Conservation (phyloP, 495 filamentous ascomycete genomes). For the Talaromyces ruber region DNA sequence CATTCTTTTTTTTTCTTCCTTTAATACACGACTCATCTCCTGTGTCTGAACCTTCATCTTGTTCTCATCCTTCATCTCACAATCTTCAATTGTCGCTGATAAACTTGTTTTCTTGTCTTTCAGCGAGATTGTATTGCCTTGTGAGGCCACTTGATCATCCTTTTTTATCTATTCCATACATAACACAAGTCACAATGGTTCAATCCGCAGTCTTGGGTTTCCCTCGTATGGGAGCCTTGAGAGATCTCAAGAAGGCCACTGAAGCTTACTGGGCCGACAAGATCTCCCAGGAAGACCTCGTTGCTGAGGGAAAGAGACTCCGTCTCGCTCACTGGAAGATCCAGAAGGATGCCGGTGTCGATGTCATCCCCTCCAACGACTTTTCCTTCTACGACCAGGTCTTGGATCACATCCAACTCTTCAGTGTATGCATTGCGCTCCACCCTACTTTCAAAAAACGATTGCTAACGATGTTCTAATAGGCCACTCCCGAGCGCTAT, state of each 20-base stretch:
- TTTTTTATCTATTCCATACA: background rate
- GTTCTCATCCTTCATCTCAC: background rate
- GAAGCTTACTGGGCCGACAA: constrained; percentile 97
- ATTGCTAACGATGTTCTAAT: background rate
- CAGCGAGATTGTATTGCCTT: background rate
- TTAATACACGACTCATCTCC: background rate
- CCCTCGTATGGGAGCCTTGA: constrained; percentile 92
- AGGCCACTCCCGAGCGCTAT: constrained; percentile 89
- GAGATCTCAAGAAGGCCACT: constrained; percentile 99
- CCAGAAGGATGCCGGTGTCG: constrained; percentile 94
- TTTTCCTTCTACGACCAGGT: constrained; percentile 98
- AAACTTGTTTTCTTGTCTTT: background rate
- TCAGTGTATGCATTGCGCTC: constrained; percentile 59
- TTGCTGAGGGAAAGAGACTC: constrained; percentile 91
- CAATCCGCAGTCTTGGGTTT: constrained; percentile 60
- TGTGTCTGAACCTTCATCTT: background rate
- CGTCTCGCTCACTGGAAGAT: constrained; percentile 97
- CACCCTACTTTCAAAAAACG: background rate
- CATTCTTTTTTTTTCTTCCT: background rate
- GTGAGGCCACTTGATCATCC: background rate
- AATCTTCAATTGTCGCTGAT: background rate
- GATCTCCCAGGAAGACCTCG: constrained; percentile 76
- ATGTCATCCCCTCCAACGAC: constrained; percentile 97
- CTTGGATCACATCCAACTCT: constrained; percentile 97
- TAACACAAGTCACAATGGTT: constrained; percentile 9